Conservation (phyloP, 2,329 filamentous ascomycete species). For the Plectosphaerella cucumerina region DNA sequence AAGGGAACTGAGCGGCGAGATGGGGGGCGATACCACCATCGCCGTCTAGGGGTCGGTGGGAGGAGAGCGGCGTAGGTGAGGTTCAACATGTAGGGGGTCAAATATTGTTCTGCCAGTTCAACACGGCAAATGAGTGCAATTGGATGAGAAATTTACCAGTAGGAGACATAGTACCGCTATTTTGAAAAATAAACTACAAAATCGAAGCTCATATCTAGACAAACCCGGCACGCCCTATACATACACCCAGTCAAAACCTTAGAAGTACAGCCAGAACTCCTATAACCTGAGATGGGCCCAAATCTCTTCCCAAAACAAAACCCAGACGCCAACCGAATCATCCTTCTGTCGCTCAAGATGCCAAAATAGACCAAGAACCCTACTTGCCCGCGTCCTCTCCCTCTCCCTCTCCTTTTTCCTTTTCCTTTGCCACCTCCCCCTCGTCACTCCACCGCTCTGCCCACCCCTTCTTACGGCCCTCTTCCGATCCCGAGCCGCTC, state of each 20-base stretch:
- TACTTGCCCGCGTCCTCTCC: not conserved
- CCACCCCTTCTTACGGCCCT: conserved; percentile 28
- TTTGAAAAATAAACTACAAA: too few relatives aligned
- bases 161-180: too few relatives aligned
- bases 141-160: too few relatives aligned
- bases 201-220: too few relatives aligned
- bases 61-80: not conserved
- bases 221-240: too few relatives aligned
- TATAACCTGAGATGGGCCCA: too few relatives aligned
- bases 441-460: conserved; percentile 29
- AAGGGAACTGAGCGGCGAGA: conserved; percentile 55
- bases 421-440: conserved; percentile 2
- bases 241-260: too few relatives aligned
- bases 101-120: not conserved
- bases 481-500: conserved; percentile 54
- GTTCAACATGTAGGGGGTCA: not conserved
- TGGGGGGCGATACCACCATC: conserved; percentile 53
- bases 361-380: not conserved
- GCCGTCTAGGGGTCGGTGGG: conserved; percentile 14
- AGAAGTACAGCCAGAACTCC: too few relatives aligned
- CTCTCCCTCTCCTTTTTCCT: not conserved
- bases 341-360: too few relatives aligned
- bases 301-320: too few relatives aligned
- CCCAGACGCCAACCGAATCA: too few relatives aligned
- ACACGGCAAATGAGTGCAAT: too few relatives aligned